A percentile compares a stretch with the other conserved stretches of the same genome.
phyloP scores from a whole-genome alignment of 2,329 filamentous ascomycete genomes.

The Fusarium veterinarium region DNA sequence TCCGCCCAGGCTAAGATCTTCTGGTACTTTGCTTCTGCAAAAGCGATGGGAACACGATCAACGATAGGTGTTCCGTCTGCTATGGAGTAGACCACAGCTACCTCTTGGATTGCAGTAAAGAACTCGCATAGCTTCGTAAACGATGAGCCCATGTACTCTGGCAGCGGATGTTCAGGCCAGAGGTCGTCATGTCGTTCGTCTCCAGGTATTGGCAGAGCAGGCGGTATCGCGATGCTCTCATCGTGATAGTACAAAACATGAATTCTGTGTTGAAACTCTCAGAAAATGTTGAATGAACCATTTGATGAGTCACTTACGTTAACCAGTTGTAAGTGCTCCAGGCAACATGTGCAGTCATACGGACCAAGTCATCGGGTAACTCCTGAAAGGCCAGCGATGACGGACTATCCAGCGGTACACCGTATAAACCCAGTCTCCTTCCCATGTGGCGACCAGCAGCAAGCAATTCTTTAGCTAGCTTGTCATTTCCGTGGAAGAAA shows the following conservation, averaged over 20 bases:
- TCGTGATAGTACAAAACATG: background rate
- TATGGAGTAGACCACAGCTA: background rate
- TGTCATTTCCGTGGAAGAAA: background rate
- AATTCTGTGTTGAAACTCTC: background rate
- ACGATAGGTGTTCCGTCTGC: fast-evolving
- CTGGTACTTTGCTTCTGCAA: conserved; percentile 7
- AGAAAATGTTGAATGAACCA: background rate
- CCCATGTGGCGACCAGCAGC: background rate
- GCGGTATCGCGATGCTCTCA: background rate
- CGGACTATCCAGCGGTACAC: background rate
- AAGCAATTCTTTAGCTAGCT: background rate
- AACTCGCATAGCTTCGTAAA: background rate
- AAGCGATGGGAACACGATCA: background rate
- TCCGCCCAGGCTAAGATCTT: background rate
- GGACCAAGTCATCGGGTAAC: background rate
- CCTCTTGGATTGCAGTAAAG: background rate
- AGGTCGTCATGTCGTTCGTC: background rate
- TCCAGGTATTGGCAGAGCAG: background rate
- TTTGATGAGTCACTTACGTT: background rate
- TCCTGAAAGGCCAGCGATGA: background rate
- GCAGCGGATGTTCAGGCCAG: background rate
- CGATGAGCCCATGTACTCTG: background rate
- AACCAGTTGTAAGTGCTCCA: conserved; percentile 7
- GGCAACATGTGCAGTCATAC: background rate
- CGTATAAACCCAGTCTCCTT: background rate